phyloP scores from a whole-genome alignment of 2,329 filamentous ascomycete species.

The Exophiala phaeomuriformis region DNA sequence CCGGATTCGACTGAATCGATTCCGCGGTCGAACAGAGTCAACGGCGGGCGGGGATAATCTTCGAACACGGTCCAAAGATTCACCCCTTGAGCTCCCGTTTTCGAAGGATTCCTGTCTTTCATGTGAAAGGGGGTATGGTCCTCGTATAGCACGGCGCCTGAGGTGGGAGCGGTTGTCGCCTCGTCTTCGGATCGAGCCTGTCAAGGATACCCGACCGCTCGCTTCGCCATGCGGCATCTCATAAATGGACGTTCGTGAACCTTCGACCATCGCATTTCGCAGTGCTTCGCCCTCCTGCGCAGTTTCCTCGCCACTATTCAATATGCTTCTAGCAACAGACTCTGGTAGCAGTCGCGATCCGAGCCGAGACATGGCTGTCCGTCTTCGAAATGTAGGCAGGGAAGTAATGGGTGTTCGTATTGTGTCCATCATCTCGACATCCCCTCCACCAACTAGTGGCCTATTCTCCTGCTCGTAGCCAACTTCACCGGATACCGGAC shows the following conservation, averaged over 20 bases:
- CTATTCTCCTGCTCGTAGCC: constrained; percentile 35
- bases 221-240: constrained; percentile 12
- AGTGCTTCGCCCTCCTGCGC: constrained; percentile 40
- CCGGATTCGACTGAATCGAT: constrained; percentile 37
- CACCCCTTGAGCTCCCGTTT: constrained; percentile 27
- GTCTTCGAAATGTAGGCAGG: constrained; percentile 34
- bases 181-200: constrained; percentile 18
- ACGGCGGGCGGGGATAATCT: constrained; percentile 19
- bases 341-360: constrained; percentile 44
- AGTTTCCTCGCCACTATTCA: constrained; percentile 42
- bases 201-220: constrained; percentile 18
- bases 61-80: constrained; percentile 26
- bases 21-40: constrained; percentile 25
- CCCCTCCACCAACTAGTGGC: constrained; percentile 30
- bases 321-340: constrained; percentile 38
- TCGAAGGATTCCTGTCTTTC: constrained; percentile 29
- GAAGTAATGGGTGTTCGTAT: constrained; percentile 19
- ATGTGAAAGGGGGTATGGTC: constrained; percentile 35
- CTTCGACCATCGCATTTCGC: constrained; percentile 37
- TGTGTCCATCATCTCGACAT: constrained; percentile 29
- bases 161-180: constrained; percentile 16
- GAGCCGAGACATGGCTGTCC: constrained; percentile 43
- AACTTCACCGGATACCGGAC: constrained; percentile 27
- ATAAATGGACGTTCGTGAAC: constrained; percentile 24
- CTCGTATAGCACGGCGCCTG: constrained; percentile 36